Base-by-base conservation (phyloP, 441 rosid species). In the Pelargonium citronellum region DNA sequence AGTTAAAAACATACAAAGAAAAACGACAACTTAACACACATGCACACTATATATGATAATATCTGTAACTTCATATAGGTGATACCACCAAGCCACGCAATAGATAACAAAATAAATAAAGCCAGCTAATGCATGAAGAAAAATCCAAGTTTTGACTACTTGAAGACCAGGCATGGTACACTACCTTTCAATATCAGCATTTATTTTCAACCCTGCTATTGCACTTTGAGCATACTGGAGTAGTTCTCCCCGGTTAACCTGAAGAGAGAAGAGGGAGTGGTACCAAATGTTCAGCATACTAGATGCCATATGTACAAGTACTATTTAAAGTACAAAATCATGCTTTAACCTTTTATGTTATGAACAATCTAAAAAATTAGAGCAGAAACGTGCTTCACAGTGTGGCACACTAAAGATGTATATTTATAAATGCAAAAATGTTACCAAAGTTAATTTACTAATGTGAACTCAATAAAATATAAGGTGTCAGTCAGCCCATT, bases 191-290 rank as follows among this genome's bases (percentile, higher is more conserved):
- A 83, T 75, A 77, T 87, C 88, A 76, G 88, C 86, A 80, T 86
- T 86, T 66, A 86, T 64, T 85, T 91, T 94, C 64, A 94, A 77
- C 79, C 97, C 97, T 70, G 89, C 69, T 71, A 94, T 89, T 67
- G 99, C 96, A 80, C 78, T 78, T 83, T 90, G 92, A 39, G 96
- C 97, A 83, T 86, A 89, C 69, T 84, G 87, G 74, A 94, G 96
- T 64, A 94, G 74, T 67, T 94, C 99, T 83, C 87, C 95, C 53
- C 94, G 86, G 81, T 91, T 90, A 66, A 87, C 80, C 97, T 91
- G 79, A 64, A 73, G 41, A 70, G 69, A 70, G 46, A 68, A 72
- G 69, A 16, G 69, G 49, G 12, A 62, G 67, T 1, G 39, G 41
- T 12, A 34, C 66, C 66, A 63, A 63, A 63, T 30, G 66, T 30